A percentile compares a stretch with the other conserved stretches of the same genome.
Conservation (phyloP, 352 stramenopile genomes). For the Pythium vanterpoolii region DNA sequence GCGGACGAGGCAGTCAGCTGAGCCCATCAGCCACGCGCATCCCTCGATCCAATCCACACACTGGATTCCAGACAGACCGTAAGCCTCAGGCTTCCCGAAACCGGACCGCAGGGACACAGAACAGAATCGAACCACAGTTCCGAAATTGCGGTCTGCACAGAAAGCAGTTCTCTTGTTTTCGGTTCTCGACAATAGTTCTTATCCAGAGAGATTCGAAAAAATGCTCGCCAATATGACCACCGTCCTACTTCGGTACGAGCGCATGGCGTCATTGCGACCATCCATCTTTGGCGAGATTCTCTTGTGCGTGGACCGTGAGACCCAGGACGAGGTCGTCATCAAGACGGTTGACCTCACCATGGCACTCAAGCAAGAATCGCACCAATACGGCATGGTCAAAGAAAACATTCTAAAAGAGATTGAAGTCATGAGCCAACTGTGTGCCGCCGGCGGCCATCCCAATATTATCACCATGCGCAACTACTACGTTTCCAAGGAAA, state of each 20-base stretch:
- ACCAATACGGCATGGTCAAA: conserved; percentile 45
- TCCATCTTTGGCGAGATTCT: conserved; percentile 75
- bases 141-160: neutral
- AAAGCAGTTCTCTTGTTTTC: neutral
- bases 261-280: conserved; percentile 37
- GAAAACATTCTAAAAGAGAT: conserved; percentile 72
- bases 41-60: neutral
- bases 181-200: neutral
- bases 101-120: neutral
- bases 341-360: conserved; percentile 70
- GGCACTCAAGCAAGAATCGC: conserved; percentile 51
- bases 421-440: conserved; percentile 55
- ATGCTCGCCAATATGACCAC: conserved; percentile 5
- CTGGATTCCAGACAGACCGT: neutral
- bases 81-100: neutral
- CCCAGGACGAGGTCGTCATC: conserved; percentile 53
- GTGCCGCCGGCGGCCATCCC: conserved; percentile 51
- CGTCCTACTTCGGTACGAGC: conserved; percentile 40
- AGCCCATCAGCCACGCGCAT: neutral
- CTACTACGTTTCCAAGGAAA: conserved; percentile 55
- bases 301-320: conserved; percentile 52
- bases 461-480: conserved; percentile 72
- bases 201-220: neutral
- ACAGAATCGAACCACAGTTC: neutral
- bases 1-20: conserved; percentile 14